These are phyloP conservation scores for Xylaria sp. DNA, from an alignment of 2,329 filamentous ascomycete genomes.

Conservation along the genomic window DNA sequence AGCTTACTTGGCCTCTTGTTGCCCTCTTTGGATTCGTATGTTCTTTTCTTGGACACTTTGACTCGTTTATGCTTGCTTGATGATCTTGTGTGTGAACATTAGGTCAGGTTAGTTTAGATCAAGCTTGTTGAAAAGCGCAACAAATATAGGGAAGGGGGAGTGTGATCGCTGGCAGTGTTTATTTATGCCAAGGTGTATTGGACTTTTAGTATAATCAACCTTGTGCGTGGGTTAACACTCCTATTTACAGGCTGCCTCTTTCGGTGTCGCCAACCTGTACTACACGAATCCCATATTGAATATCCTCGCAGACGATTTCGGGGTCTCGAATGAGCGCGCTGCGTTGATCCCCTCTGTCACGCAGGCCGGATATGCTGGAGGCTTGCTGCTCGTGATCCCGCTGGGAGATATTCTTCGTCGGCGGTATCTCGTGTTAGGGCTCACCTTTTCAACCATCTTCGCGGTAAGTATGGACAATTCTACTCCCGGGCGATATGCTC, in stretches of 20 bases:
- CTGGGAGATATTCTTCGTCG: constrained; percentile 76
- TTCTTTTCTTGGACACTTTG: constrained; percentile 12
- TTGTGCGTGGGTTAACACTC: background rate
- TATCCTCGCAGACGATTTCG: constrained; percentile 76
- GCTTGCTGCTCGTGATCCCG: constrained; percentile 79
- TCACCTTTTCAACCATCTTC: constrained; percentile 75
- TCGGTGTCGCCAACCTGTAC: constrained; percentile 84
- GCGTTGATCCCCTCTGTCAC: constrained; percentile 77
- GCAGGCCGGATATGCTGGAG: constrained; percentile 82
- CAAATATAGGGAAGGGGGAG: background rate
- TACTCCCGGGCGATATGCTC: too few relatives aligned
- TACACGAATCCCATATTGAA: constrained; percentile 85
- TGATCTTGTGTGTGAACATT: background rate
- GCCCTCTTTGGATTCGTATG: constrained; percentile 51
- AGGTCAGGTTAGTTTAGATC: background rate
- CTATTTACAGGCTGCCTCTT: constrained; percentile 61
- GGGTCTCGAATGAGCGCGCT: constrained; percentile 75
- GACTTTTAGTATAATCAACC: background rate
- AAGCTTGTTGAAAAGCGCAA: background rate
- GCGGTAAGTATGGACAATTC: constrained; percentile 60
- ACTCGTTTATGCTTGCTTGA: background rate
- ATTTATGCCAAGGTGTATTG: background rate
- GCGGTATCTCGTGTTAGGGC: constrained; percentile 73
- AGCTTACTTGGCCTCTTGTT: constrained; percentile 47
- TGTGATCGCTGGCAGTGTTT: background rate